phyloP scores from a whole-genome alignment of 768 basidiomycete species.

The Lactarius tabidus region DNA sequence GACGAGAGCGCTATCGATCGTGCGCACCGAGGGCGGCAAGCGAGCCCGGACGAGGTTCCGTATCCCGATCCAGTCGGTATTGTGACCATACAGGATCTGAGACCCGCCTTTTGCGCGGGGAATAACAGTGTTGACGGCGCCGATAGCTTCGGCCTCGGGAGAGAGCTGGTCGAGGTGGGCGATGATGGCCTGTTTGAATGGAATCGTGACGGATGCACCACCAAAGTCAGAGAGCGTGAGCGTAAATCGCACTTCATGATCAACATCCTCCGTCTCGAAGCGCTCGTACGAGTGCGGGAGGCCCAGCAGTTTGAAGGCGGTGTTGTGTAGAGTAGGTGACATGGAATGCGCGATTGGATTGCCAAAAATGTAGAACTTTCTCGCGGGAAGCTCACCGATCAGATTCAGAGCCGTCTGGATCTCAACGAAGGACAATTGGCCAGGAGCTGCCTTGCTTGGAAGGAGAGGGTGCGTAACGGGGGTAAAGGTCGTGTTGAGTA shows the following conservation, averaged over 20 bases:
- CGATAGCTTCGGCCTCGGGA: constrained; percentile 77
- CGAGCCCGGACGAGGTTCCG: constrained; percentile 47
- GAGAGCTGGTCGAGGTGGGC: constrained; percentile 76
- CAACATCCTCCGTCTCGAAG: constrained; percentile 68
- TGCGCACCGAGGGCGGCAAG: constrained; percentile 36
- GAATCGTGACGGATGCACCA: constrained; percentile 95
- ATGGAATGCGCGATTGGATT: constrained; percentile 84
- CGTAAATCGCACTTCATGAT: constrained; percentile 58
- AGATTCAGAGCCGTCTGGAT: constrained; percentile 81
- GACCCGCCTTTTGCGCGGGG: constrained; percentile 44
- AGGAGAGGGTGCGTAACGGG: constrained; percentile 88
- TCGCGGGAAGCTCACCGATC: constrained; percentile 70
- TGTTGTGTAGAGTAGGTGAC: constrained; percentile 93
- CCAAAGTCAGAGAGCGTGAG: constrained; percentile 74
- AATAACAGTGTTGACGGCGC: constrained; percentile 93
- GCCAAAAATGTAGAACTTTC: constrained; percentile 83
- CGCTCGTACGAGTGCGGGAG: constrained; percentile 78
- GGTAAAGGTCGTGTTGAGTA: constrained; percentile 81
- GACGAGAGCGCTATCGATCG: constrained; percentile 60
- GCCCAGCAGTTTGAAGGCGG: constrained; percentile 74
- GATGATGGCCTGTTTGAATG: constrained; percentile 89
- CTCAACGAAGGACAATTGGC: constrained; percentile 85
- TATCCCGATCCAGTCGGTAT: constrained; percentile 96
- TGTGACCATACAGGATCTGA: constrained; percentile 76
- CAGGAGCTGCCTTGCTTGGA: constrained; percentile 86